Evolutionary conservation across 768 basidiomycete genomes (phyloP).

Genomic region (Kockovaella imperatae): DNA sequence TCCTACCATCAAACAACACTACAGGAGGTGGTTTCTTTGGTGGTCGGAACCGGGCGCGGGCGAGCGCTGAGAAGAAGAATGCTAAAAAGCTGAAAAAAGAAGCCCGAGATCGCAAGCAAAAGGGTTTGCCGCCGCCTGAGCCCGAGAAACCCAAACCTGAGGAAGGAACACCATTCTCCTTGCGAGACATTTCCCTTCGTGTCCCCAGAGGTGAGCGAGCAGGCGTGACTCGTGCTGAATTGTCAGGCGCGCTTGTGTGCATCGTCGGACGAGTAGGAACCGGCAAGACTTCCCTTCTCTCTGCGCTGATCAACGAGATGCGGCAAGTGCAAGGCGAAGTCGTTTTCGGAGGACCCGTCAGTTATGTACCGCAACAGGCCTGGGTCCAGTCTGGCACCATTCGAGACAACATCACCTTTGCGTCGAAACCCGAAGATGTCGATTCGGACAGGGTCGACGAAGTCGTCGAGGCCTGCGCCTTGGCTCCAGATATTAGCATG

Average conservation of each 20-base stretch:
- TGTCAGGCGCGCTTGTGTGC: slow-evolving; percentile 35
- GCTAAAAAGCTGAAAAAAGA: background rate
- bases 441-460: slow-evolving; percentile 16
- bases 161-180: background rate
- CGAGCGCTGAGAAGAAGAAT: background rate
- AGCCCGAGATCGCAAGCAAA: background rate
- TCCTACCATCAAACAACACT: background rate
- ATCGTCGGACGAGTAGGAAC: slow-evolving; percentile 40
- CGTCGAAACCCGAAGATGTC: slow-evolving; percentile 13
- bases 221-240: too few species aligned
- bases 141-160: background rate
- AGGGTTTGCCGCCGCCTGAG: background rate
- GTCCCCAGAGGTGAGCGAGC: too few species aligned
- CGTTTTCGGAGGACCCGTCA: slow-evolving; percentile 30
- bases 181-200: background rate
- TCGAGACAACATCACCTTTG: slow-evolving; percentile 41
- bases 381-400: slow-evolving; percentile 1
- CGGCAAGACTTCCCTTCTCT: slow-evolving; percentile 40
- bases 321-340: slow-evolving; percentile 19
- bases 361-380: slow-evolving; percentile 19
- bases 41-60: background rate
- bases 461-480: slow-evolving; percentile 36
- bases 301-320: slow-evolving; percentile 40
- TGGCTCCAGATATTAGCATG: slow-evolving; percentile 25
- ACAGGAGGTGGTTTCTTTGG: background rate